Conservation (phyloP, 768 basidiomycete species). For the Grammothele lineata region DNA sequence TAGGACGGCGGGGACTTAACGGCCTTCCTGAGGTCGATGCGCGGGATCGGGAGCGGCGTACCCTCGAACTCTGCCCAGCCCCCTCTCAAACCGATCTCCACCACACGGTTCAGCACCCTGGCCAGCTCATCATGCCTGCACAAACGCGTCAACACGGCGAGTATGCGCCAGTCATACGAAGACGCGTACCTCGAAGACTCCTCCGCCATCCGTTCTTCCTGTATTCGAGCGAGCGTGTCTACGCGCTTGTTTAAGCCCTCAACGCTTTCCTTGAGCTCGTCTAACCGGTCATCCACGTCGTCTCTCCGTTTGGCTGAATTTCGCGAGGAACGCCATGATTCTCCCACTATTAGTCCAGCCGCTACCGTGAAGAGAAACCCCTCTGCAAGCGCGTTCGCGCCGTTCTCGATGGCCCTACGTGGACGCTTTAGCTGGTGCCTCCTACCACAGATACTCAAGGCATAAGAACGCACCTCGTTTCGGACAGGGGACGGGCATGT, state of each 20-base stretch:
- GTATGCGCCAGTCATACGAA: neutral
- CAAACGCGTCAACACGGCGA: neutral
- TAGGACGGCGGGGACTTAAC: neutral
- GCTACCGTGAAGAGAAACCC: conserved; percentile 82
- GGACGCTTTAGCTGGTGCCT: too few species aligned
- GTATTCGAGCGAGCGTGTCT: conserved; percentile 33
- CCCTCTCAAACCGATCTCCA: conserved; percentile 61
- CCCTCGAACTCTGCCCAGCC: conserved; percentile 64
- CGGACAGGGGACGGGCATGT: conserved; percentile 71
- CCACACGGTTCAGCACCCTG: conserved; percentile 58
- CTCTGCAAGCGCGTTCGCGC: conserved; percentile 80
- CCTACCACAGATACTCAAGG: too few species aligned
- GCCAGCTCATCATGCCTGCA: conserved; percentile 63
- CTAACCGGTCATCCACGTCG: conserved; percentile 66
- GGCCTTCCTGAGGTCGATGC: conserved; percentile 29
- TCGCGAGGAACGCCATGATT: conserved; percentile 70
- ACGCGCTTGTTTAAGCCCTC: conserved; percentile 41
- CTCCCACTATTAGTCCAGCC: conserved; percentile 66
- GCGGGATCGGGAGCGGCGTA: conserved; percentile 49
- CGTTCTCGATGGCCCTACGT: conserved; percentile 76
- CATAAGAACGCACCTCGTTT: conserved; percentile 53
- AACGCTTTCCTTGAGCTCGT: conserved; percentile 47
- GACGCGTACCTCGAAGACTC: conserved; percentile 37
- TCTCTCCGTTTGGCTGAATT: conserved; percentile 69
- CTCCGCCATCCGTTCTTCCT: conserved; percentile 43